A percentile compares a stretch with the other conserved stretches of the same genome.
These are phyloP conservation scores for Starmerella stigmatis DNA, from an alignment of 805 yeast species.

Conservation along the genomic window DNA sequence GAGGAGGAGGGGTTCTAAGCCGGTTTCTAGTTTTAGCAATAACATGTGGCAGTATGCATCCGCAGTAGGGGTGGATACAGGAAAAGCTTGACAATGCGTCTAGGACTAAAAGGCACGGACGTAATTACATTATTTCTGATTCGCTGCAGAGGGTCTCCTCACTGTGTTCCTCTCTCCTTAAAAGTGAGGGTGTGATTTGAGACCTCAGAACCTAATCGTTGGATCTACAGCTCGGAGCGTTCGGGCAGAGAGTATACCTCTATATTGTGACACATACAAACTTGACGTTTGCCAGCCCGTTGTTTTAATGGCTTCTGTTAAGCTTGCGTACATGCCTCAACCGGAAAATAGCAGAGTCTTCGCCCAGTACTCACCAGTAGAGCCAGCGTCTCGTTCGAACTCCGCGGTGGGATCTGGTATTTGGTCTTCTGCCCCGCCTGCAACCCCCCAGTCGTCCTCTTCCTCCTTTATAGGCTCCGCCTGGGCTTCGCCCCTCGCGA, in stretches of 20 bases:
- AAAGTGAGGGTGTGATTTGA: background rate
- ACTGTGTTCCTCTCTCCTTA: background rate
- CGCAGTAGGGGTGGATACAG: background rate
- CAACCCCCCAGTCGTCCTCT: conserved; percentile 17
- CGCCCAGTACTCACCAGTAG: conserved; percentile 10
- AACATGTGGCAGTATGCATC: background rate
- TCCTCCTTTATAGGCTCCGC: conserved; percentile 13
- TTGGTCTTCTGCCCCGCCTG: conserved; percentile 16
- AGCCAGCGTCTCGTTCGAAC: conserved; percentile 4
- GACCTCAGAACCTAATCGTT: background rate
- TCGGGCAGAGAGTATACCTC: background rate
- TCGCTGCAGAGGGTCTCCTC: conserved; percentile 3
- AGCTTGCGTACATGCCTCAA: conserved; percentile 16
- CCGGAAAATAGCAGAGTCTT: conserved; percentile 8
- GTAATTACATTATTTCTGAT: conserved; percentile 9
- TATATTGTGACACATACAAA: background rate
- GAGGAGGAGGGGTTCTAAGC: no score
- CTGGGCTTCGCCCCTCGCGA: conserved; percentile 18
- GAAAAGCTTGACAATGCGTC: conserved; percentile 5
- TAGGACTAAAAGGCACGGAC: background rate
- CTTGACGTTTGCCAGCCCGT: background rate
- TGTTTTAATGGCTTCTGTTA: conserved; percentile 15
- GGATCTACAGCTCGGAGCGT: background rate
- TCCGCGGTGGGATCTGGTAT: conserved; percentile 8
- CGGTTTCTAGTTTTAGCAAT: background rate